Percentiles rank a stretch among this genome's conserved stretches.
Conservation (phyloP, 805 yeast species). For the Candida easanensis region DNA sequence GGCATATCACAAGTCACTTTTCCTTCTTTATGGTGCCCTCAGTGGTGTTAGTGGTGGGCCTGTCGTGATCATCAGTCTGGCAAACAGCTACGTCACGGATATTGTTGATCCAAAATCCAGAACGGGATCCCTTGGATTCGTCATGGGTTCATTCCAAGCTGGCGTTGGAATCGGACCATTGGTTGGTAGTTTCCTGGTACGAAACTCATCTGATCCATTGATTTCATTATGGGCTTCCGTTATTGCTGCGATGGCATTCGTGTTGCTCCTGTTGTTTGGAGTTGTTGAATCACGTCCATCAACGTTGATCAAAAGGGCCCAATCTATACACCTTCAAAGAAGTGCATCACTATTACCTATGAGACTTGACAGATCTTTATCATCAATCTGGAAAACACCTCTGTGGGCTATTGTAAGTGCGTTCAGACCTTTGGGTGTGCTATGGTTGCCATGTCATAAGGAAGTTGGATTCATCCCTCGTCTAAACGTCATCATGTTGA, state of each 20-base stretch:
- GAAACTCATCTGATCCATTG: conserved; percentile 26
- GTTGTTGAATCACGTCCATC: conserved; percentile 65
- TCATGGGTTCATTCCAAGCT: conserved; percentile 56
- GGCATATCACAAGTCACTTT: conserved; percentile 35
- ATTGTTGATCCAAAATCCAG: conserved; percentile 62
- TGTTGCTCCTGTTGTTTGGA: conserved; percentile 35
- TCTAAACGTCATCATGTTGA: conserved; percentile 44
- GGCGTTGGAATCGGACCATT: conserved; percentile 68
- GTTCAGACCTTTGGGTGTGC: conserved; percentile 44
- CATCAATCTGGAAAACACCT: neutral
- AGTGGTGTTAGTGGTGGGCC: conserved; percentile 62
- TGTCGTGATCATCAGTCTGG: conserved; percentile 51
- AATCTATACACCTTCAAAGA: conserved; percentile 33
- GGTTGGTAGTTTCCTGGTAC: conserved; percentile 42
- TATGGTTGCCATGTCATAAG: conserved; percentile 49
- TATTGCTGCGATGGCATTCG: conserved; percentile 29
- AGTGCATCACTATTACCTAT: conserved; percentile 32
- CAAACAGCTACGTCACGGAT: conserved; percentile 73
- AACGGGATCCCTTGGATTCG: conserved; percentile 54
- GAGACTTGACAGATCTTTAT: conserved; percentile 1
- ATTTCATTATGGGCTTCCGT: conserved; percentile 32
- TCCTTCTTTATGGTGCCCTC: conserved; percentile 43
- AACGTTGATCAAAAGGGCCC: conserved; percentile 50
- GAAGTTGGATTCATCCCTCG: conserved; percentile 36
- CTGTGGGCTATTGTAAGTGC: neutral